Conservation (phyloP, 306 rosid genomes). For the Astragalus glycyphyllos region DNA sequence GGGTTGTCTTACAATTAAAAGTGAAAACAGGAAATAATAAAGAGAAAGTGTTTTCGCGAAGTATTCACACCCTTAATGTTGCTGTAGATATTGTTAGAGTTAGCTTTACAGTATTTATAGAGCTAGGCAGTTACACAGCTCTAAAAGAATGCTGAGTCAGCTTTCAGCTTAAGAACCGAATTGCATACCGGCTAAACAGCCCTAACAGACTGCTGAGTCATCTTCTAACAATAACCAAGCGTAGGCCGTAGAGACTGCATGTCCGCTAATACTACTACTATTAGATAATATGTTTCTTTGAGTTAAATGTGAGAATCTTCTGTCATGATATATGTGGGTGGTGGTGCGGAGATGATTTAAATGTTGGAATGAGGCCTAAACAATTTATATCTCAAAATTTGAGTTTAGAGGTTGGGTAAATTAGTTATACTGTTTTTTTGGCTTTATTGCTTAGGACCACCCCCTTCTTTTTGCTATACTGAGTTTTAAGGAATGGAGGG, state of each 20-base stretch:
- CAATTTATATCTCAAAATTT: neutral
- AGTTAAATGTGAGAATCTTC: slow-evolving; percentile 24
- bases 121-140: too few species aligned
- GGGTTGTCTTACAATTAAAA: too few species aligned
- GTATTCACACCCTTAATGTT: neutral
- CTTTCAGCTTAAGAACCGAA: too few species aligned
- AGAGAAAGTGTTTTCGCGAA: too few species aligned
- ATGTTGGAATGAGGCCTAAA: slow-evolving; percentile 5
- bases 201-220: too few species aligned
- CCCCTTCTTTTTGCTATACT: slow-evolving; percentile 3
- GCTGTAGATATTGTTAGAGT: neutral
- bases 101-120: too few species aligned
- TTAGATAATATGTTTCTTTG: neutral
- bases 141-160: too few species aligned
- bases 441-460: neutral
- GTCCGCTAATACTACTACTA: too few species aligned
- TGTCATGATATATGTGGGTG: slow-evolving; percentile 17
- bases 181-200: too few species aligned
- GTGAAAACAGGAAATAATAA: too few species aligned
- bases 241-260: too few species aligned
- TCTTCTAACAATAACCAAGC: too few species aligned
- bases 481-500: neutral
- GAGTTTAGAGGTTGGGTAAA: slow-evolving; percentile 4
- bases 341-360: neutral
- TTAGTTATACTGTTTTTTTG: neutral